Evolutionary conservation across 2,329 filamentous ascomycete species (phyloP), one percentile per base, ranked within the genome.

Genomic region (Phialocephala sp.): DNA sequence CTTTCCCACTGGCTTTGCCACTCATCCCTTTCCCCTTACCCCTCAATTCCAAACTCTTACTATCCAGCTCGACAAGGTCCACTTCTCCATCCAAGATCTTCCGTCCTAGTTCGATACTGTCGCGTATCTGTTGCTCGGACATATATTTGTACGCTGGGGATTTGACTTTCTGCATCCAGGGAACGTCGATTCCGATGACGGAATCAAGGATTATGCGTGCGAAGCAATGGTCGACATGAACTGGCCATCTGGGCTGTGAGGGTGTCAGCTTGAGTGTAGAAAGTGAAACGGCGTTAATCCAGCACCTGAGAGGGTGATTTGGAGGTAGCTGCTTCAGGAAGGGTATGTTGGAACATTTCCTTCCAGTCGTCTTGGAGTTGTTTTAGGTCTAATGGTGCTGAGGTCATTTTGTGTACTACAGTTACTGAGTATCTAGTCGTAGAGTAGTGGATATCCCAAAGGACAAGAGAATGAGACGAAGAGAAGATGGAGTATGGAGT

Each of bases 141-240:
- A 83, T 83, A 58, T 81, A 78, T 68, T 76, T 80, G 54, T 79
- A 74, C 0, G 81, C 80, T 2, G 81, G 81, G 35, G 73, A 71
- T 61, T 77, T 77, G 39, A 82, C 55, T n/a, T 79, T 76, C 27
- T 76, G 68, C 36, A 73, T 80, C 81, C 81, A 83, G 5, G 79
- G 80, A 20, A 68, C 72, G 52, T 79, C 75, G 27, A 73, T 67
- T 6, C 80, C 75, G 5, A 82, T 69, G 0, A 74, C 74, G 62
- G 77, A 77, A 65, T 83, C 81, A 15, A 83, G 76, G 6, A 82
- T 76, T 47, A 82, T 80, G 11, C 80, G 78, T 4, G 78, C 80
- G 67, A 81, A 82, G 71, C 79, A 81, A 68, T 81, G 80, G 65
- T 81, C 79, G 9, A 78, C 69, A 43, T 75, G 69, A 4, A 83